phyloP scores from a whole-genome alignment of 139 green algal species.

The Chlorella sp. region DNA sequence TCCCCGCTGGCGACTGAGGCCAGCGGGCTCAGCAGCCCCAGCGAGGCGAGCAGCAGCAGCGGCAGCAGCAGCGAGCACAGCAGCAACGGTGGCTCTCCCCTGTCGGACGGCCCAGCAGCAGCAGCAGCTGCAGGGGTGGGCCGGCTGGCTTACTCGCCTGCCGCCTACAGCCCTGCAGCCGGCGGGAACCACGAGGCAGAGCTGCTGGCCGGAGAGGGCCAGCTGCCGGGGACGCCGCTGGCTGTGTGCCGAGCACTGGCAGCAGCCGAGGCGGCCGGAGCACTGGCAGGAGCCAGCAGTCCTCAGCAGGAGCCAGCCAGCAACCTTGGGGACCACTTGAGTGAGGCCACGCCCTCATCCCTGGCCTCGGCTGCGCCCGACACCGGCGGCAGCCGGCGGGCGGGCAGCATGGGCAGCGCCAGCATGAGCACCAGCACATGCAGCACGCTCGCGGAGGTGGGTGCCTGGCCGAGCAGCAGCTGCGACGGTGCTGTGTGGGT shows the following conservation, averaged over 20 bases:
- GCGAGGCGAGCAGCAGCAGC: not conserved
- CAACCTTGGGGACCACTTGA: slow-evolving; percentile 19
- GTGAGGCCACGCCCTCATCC: not conserved
- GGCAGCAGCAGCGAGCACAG: not conserved
- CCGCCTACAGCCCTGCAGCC: not conserved
- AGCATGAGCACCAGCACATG: not conserved
- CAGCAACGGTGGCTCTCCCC: not conserved
- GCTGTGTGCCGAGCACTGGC: not conserved
- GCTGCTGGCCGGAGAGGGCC: not conserved
- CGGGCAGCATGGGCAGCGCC: not conserved
- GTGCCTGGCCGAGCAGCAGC: not conserved
- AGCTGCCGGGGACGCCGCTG: not conserved
- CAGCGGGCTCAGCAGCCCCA: not conserved
- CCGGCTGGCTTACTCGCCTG: not conserved
- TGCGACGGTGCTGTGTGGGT: not conserved
- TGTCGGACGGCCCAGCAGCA: not conserved
- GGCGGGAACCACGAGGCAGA: too few relatives aligned
- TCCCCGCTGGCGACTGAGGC: too few relatives aligned
- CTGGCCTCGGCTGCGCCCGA: not conserved
- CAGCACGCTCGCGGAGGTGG: not conserved
- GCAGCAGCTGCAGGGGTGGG: not conserved
- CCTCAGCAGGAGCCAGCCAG: not conserved
- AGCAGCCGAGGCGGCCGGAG: not conserved
- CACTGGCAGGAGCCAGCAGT: not conserved
- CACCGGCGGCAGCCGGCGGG: not conserved